Percentiles rank a stretch among this genome's conserved stretches.
phyloP scores from a whole-genome alignment of 2,329 filamentous ascomycete species.

The Atkinsonella texensis region DNA sequence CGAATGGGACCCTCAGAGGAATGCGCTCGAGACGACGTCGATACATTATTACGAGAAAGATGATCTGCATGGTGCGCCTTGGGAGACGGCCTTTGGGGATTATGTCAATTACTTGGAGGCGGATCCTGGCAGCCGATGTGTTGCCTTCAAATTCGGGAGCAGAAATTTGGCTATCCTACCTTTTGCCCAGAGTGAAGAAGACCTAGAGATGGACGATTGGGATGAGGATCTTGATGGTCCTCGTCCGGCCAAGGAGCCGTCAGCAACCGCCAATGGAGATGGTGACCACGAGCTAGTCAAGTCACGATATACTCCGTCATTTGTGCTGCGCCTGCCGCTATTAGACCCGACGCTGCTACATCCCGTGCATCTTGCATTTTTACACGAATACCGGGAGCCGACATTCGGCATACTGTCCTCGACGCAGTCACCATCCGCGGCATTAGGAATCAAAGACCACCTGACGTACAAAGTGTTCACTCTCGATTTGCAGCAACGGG shows the following conservation, averaged over 20 bases:
- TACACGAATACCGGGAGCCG: conserved; percentile 94
- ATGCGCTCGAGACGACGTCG: conserved; percentile 74
- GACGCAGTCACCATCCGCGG: conserved; percentile 57
- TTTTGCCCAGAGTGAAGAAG: conserved; percentile 75
- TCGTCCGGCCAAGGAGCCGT: conserved; percentile 36
- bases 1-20: conserved; percentile 79
- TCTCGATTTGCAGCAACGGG: conserved; percentile 81
- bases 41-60: conserved; percentile 98
- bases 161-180: conserved; percentile 88
- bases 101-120: conserved; percentile 74
- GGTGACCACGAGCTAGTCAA: conserved; percentile 13
- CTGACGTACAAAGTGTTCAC: conserved; percentile 91
- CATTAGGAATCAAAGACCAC: conserved; percentile 73
- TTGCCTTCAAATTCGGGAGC: conserved; percentile 81
- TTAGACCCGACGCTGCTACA: conserved; percentile 80
- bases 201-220: conserved; percentile 85
- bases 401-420: conserved; percentile 92
- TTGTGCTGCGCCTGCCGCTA: conserved; percentile 80
- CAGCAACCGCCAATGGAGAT: conserved; percentile 23
- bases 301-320: conserved; percentile 76
- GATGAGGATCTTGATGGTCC: conserved; percentile 69
- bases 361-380: conserved; percentile 81
- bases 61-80: conserved; percentile 71
- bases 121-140: conserved; percentile 86
- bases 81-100: conserved; percentile 62